A percentile compares a stretch with the other conserved stretches of the same genome.
Evolutionary conservation across 352 stramenopile species (phyloP).

Genomic region (Globisporangium cystogenes): DNA sequence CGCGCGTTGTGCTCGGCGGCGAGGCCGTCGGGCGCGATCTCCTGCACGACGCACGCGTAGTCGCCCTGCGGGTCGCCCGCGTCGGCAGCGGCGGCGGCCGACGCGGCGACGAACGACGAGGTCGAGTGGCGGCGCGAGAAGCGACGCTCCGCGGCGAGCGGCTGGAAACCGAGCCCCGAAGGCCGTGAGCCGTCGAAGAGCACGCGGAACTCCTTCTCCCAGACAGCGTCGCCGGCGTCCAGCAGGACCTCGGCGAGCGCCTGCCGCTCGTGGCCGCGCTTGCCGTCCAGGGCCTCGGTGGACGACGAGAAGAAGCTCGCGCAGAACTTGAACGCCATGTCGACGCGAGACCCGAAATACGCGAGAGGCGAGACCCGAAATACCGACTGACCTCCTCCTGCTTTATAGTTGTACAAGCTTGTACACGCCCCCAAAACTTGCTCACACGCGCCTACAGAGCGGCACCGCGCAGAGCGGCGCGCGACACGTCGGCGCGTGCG

Average conservation of each 20-base stretch:
- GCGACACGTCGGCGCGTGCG: conserved; percentile 24
- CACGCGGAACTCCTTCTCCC: conserved; percentile 56
- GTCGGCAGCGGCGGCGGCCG: neutral
- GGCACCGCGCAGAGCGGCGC: conserved; percentile 25
- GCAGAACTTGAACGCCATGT: conserved; percentile 56
- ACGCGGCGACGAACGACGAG: conserved; percentile 1
- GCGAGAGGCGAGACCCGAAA: no score
- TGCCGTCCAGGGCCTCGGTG: conserved; percentile 14
- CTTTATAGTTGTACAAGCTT: no score
- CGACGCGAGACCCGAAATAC: neutral
- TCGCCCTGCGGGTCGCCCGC: neutral
- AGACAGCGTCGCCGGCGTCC: conserved; percentile 17
- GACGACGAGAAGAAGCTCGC: conserved; percentile 20
- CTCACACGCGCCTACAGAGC: conserved; percentile 15
- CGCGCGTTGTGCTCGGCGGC: conserved; percentile 50
- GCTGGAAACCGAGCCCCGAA: conserved; percentile 45
- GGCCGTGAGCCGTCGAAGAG: conserved; percentile 42
- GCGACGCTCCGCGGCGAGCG: neutral
- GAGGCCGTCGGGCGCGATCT: conserved; percentile 31
- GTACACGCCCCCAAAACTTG: conserved; percentile 11
- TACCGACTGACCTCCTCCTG: no score
- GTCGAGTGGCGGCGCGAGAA: neutral
- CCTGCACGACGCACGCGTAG: conserved; percentile 40
- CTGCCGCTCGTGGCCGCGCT: neutral
- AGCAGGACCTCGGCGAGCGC: conserved; percentile 8